A percentile compares a stretch with the other conserved stretches of the same genome.
Evolutionary conservation across 352 stramenopile genomes (phyloP).

Genomic region (Globisporangium spiculum): DNA sequence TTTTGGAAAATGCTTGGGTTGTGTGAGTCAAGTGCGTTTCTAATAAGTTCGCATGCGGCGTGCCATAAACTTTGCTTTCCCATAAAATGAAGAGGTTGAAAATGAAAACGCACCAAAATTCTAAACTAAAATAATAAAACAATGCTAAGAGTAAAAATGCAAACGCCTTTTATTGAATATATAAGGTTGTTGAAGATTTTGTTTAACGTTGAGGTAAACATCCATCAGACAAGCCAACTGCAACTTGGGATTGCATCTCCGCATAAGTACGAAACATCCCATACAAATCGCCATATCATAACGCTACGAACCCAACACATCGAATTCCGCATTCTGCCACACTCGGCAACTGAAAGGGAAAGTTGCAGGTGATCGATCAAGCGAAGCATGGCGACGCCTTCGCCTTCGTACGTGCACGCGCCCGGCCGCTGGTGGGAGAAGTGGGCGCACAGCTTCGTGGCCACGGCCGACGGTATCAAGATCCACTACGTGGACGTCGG

Average conservation of each 20-base stretch:
- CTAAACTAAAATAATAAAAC: too few relatives aligned
- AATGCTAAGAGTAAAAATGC: too few relatives aligned
- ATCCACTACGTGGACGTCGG: conserved; percentile 65
- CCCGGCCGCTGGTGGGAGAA: conserved; percentile 22
- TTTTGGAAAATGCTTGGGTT: too few relatives aligned
- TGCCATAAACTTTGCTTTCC: too few relatives aligned
- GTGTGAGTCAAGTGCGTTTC: too few relatives aligned
- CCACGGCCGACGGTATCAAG: conserved; percentile 29
- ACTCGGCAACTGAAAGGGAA: not conserved
- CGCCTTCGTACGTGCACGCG: conserved; percentile 15
- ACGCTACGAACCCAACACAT: not conserved
- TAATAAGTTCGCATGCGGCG: too few relatives aligned
- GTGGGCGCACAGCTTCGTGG: conserved; percentile 34
- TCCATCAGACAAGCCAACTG: not conserved
- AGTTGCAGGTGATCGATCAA: not conserved
- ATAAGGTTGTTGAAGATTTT: not conserved
- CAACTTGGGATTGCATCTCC: not conserved
- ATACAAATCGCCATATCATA: not conserved
- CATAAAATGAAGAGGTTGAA: too few relatives aligned
- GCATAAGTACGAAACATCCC: not conserved
- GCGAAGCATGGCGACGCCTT: conserved; percentile 1
- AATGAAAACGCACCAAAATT: too few relatives aligned
- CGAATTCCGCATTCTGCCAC: not conserved
- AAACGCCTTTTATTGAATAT: too few relatives aligned
- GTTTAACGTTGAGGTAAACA: conserved; percentile 6